Evolutionary conservation across 2,329 filamentous ascomycete species (phyloP), one percentile per base, ranked within the genome.

Genomic region (Cladosporium sp.): DNA sequence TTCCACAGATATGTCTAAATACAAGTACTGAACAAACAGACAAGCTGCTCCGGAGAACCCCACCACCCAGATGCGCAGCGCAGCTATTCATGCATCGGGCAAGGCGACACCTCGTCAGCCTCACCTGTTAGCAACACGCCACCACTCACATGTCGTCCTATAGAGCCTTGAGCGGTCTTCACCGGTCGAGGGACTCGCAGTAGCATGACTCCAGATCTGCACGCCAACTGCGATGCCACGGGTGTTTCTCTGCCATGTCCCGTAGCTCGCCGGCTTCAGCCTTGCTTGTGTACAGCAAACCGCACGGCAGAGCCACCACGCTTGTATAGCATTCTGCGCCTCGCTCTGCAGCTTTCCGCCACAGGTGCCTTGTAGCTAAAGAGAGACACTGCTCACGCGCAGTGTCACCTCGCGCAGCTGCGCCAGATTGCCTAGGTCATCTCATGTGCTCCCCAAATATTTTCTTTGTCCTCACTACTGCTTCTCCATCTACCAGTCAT

Each of bases 71-170:
- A 22, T 14, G n/a, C n/a, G 5, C 19, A 20, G 19, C 11, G 40
- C 40, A 51, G 25, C 49, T 50, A 47, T 37, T 42, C 19, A 47
- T 25, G 42, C 42, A 55, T 45, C 38, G 30, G 30, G 30, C 30
- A 34, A 12, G 30, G 30, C 30, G 30, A 56, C 40, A 45, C 40
- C 28, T 28, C 25, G 42, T 56, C 52, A 56, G 52, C 52, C 52
- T 56, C 52, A 47, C 52, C 42, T 47, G 42, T 42, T 38, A 38
- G 52, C 28, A 43, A 22, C 42, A 47, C 52, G 52, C 52, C 52
- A 56, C 52, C 42, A 56, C 52, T 43, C 38, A 49, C 40, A 47
- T 19, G 43, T 37, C 52, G 39, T 25, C 28, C 50, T 39, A 17
- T 25, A 25, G 38, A 43, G 39, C 51, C 39, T 19, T 45, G 39